These are phyloP conservation scores for Globisporangium rhizosaccharum DNA, from an alignment of 352 stramenopile genomes.

Conservation along the genomic window DNA sequence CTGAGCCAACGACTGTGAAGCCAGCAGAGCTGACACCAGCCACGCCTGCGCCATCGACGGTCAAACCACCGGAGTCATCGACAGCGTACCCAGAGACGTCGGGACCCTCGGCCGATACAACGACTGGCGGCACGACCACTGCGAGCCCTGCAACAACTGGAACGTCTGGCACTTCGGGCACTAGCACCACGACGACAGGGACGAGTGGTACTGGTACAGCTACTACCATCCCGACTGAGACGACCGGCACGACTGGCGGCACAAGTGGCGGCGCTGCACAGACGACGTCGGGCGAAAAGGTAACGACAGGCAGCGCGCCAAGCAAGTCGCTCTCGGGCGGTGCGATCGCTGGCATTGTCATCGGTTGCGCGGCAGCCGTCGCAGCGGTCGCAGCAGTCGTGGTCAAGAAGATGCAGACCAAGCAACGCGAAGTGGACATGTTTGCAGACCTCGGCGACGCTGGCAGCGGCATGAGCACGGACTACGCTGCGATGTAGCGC, in stretches of 20 bases:
- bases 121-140: too few relatives aligned
- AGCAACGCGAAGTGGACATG: slow-evolving; percentile 15
- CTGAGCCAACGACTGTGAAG: not conserved
- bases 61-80: not conserved
- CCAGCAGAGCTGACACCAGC: not conserved
- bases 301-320: not conserved
- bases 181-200: not conserved
- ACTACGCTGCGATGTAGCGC: slow-evolving; percentile 12
- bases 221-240: not conserved
- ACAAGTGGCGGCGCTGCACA: not conserved
- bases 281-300: slow-evolving; percentile 4
- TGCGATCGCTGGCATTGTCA: slow-evolving; percentile 4
- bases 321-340: not conserved
- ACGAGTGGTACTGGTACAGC: not conserved
- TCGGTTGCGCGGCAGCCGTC: slow-evolving; percentile 5
- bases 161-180: not conserved
- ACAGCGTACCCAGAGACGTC: not conserved
- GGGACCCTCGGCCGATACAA: not conserved
- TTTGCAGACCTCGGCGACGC: slow-evolving; percentile 11
- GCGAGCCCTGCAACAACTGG: not conserved
- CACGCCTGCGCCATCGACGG: not conserved
- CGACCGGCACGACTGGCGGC: not conserved
- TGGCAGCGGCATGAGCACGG: slow-evolving; percentile 2
- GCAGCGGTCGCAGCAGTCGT: slow-evolving; percentile 5
- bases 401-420: slow-evolving; percentile 9